Conservation (phyloP, 306 rosid genomes). For the Trichosanthes truncata region DNA sequence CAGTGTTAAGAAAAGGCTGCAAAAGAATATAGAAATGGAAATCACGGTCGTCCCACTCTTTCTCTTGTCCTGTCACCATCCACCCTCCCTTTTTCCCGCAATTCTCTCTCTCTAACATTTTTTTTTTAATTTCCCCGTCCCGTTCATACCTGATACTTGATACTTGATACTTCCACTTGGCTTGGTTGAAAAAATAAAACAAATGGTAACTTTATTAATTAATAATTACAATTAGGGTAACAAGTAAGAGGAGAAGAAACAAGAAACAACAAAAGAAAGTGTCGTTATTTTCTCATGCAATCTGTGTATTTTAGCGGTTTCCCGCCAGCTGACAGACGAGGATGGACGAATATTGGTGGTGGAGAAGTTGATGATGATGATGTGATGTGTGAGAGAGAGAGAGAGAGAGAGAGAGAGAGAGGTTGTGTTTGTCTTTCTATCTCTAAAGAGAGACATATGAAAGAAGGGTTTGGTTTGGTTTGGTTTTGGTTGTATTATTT, state of each 20-base stretch:
- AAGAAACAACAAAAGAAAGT: neutral
- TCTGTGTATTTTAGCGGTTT: constrained; percentile 26
- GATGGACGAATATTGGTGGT: neutral
- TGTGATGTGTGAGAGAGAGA: neutral
- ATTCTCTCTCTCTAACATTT: constrained; percentile 29
- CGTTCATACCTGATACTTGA: neutral
- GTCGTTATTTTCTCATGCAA: constrained; percentile 26
- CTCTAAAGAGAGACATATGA: neutral
- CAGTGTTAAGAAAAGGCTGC: constrained; percentile 61
- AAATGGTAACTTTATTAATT: neutral
- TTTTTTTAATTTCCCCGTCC: neutral
- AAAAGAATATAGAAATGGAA: constrained; percentile 77
- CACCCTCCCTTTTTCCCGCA: constrained; percentile 53
- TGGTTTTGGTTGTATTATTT: constrained; percentile 4
- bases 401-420: neutral
- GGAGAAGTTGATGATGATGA: neutral
- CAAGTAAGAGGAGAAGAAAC: too few relatives aligned
- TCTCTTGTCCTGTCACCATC: constrained; percentile 64
- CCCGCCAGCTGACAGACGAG: constrained; percentile 53
- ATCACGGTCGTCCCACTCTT: constrained; percentile 68
- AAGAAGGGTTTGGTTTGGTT: neutral
- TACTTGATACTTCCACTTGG: too few relatives aligned
- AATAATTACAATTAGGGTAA: too few relatives aligned
- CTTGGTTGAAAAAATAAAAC: too few relatives aligned
- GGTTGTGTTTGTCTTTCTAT: too few relatives aligned